phyloP scores from a whole-genome alignment of 441 rosid genomes.

The Pelargonium cotyledonis region DNA sequence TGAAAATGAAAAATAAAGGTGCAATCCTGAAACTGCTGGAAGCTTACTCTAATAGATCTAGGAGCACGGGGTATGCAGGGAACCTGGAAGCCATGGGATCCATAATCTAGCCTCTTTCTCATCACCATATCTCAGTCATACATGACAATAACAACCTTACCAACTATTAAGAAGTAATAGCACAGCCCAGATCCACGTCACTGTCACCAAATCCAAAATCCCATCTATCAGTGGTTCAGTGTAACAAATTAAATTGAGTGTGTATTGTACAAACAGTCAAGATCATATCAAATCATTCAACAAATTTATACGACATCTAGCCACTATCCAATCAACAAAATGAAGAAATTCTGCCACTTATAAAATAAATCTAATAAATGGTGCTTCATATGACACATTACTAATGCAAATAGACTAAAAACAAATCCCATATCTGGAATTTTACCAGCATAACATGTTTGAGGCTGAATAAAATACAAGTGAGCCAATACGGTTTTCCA shows the following conservation, averaged over 20 bases:
- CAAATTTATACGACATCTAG: background rate
- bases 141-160: constrained; percentile 1
- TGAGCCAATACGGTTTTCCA: background rate
- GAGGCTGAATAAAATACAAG: no score
- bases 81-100: constrained; percentile 3
- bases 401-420: no score
- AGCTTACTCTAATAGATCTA: constrained; percentile 5
- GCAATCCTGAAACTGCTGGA: background rate
- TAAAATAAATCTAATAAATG: background rate
- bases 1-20: background rate
- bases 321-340: background rate
- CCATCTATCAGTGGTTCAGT: background rate
- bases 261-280: background rate
- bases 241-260: background rate
- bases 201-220: background rate
- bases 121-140: constrained; percentile 4
- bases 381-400: background rate
- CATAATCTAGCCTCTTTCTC: constrained; percentile 1
- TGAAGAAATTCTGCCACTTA: no score
- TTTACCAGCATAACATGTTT: background rate
- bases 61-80: constrained; percentile 2
- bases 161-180: background rate
- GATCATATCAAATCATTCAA: background rate
- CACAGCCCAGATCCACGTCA: background rate
- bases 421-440: background rate